Conservation (phyloP, 208 protist genomes). For the Trypanosoma mega region DNA sequence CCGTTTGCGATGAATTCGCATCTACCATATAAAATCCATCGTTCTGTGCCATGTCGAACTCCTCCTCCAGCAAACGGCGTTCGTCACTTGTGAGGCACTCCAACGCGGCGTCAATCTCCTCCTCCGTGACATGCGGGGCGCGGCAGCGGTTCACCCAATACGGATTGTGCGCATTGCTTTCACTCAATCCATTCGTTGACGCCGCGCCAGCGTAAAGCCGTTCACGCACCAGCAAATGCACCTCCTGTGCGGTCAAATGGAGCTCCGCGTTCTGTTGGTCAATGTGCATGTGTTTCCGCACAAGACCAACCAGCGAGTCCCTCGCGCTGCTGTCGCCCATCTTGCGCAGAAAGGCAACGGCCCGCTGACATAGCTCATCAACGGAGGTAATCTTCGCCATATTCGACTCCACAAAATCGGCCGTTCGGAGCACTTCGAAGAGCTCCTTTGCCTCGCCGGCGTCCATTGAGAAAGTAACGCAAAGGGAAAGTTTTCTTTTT, state of each 20-base stretch:
- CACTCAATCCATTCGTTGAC: not conserved
- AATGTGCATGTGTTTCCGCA: not conserved
- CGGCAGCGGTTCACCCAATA: constrained; percentile 15
- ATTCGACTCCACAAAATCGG: too few relatives aligned
- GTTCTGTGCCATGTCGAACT: constrained; percentile 13
- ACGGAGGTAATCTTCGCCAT: not conserved
- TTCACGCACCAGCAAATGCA: not conserved
- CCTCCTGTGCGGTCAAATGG: not conserved
- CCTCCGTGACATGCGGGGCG: constrained; percentile 23
- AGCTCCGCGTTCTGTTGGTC: too few relatives aligned
- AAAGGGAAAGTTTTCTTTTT: too few relatives aligned
- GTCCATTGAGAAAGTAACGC: too few relatives aligned
- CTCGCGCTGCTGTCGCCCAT: not conserved
- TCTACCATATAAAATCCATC: constrained; percentile 5
- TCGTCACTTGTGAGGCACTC: constrained; percentile 14
- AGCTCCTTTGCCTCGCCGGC: too few relatives aligned
- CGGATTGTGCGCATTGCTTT: not conserved
- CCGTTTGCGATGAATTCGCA: too few relatives aligned
- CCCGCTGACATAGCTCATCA: not conserved
- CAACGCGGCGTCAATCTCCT: constrained; percentile 20
- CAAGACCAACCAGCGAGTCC: not conserved
- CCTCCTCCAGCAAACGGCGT: constrained; percentile 3
- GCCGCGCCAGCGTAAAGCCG: not conserved
- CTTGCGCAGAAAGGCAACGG: not conserved
- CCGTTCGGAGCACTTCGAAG: too few relatives aligned